Evolutionary conservation across 768 basidiomycete genomes (phyloP).

Genomic region (Mycena haematopus): DNA sequence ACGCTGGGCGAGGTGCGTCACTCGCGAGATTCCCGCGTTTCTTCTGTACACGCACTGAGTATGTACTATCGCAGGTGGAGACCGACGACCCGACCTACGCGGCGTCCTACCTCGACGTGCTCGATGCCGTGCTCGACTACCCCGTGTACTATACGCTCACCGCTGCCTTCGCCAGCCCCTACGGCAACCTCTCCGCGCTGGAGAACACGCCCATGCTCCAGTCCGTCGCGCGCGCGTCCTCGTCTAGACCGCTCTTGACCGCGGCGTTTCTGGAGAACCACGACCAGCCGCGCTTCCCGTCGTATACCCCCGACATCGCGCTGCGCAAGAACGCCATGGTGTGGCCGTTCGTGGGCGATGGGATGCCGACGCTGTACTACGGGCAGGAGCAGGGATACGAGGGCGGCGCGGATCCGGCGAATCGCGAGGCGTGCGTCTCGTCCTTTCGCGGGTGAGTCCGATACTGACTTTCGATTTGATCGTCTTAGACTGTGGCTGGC

Average conservation of each 20-base stretch:
- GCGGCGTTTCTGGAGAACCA: slow-evolving; percentile 79
- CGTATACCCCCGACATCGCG: slow-evolving; percentile 52
- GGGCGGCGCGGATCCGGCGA: slow-evolving; percentile 34
- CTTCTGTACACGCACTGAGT: not conserved
- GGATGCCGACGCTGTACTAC: slow-evolving; percentile 69
- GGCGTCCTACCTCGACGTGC: slow-evolving; percentile 50
- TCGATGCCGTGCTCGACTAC: slow-evolving; percentile 67
- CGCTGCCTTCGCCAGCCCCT: slow-evolving; percentile 59
- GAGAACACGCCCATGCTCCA: too few species aligned
- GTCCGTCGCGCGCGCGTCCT: too few species aligned
- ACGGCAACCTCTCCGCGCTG: slow-evolving; percentile 50
- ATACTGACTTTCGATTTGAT: not conserved
- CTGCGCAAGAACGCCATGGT: slow-evolving; percentile 65
- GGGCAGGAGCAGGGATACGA: slow-evolving; percentile 72
- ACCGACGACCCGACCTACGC: slow-evolving; percentile 37
- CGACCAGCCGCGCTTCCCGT: slow-evolving; percentile 66
- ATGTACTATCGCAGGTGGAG: slow-evolving; percentile 27
- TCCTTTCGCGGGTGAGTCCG: too few species aligned
- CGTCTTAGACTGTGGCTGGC: slow-evolving; percentile 65
- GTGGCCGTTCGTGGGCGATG: slow-evolving; percentile 70
- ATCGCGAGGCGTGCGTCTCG: slow-evolving; percentile 59
- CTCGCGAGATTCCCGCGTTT: not conserved
- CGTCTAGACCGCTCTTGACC: slow-evolving; percentile 29
- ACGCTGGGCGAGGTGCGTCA: slow-evolving; percentile 71
- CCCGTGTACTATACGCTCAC: slow-evolving; percentile 60